Evolutionary conservation across 305 asterid species (phyloP).

Genomic region (Fraxinus latifolia): DNA sequence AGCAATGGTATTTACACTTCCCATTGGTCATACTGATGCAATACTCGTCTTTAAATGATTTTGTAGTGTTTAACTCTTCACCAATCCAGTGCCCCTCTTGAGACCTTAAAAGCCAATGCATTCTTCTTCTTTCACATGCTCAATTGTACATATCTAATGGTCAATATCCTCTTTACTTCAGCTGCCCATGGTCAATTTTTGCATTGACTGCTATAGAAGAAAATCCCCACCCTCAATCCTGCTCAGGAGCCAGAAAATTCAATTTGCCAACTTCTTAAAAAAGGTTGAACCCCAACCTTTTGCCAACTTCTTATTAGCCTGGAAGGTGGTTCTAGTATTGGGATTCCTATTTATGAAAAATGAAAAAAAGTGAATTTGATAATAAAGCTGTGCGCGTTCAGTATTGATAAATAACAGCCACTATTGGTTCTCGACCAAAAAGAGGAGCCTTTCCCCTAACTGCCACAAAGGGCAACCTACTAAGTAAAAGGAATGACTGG

Average conservation of each 20-base stretch:
- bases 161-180: neutral
- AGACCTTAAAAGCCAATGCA: neutral
- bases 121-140: neutral
- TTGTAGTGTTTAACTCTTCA: neutral
- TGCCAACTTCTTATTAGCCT: neutral
- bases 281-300: no score
- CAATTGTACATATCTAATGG: neutral
- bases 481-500: no score
- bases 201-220: neutral
- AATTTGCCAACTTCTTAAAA: neutral
- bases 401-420: no score
- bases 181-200: neutral
- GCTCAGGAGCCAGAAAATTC: neutral
- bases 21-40: neutral
- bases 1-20: conserved; percentile 35
- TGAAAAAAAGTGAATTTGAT: no score
- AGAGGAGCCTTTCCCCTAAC: no score
- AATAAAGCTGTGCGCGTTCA: no score
- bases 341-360: no score
- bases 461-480: no score
- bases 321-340: no score
- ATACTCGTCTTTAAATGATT: neutral
- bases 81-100: neutral
- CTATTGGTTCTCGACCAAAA: no score
- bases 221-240: neutral